These are phyloP conservation scores for Zelonia costaricensis DNA, from an alignment of 208 protist genomes.

Conservation along the genomic window DNA sequence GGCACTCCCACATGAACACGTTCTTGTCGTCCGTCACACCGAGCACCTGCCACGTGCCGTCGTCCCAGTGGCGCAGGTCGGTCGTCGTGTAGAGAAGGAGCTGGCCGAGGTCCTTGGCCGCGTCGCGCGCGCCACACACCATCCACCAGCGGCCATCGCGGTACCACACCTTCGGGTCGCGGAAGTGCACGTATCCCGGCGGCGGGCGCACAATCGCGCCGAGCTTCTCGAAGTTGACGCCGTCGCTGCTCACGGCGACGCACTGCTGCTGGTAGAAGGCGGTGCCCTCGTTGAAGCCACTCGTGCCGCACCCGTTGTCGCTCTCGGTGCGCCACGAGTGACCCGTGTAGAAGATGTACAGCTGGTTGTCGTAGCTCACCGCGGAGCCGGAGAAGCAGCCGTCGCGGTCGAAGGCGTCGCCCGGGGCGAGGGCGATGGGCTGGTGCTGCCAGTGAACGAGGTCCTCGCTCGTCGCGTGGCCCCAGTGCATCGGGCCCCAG, in stretches of 20 bases:
- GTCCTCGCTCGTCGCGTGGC: constrained; percentile 40
- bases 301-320: constrained; percentile 14
- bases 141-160: constrained; percentile 40
- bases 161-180: constrained; percentile 45
- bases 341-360: constrained; percentile 64
- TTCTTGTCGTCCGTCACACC: constrained; percentile 33
- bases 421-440: constrained; percentile 40
- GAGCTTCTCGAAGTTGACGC: constrained; percentile 39
- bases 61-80: constrained; percentile 29
- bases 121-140: constrained; percentile 37
- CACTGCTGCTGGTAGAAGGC: constrained; percentile 53
- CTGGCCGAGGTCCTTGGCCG: constrained; percentile 31
- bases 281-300: background rate
- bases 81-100: constrained; percentile 34
- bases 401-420: constrained; percentile 39
- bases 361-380: constrained; percentile 32
- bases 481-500: constrained; percentile 64
- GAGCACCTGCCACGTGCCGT: constrained; percentile 24
- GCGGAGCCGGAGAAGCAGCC: constrained; percentile 59
- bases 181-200: constrained; percentile 36
- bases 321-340: constrained; percentile 29
- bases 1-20: constrained; percentile 56
- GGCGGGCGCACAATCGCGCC: constrained; percentile 30
- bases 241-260: constrained; percentile 53
- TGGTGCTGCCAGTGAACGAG: constrained; percentile 48